These are phyloP conservation scores for Penicillium oxalicum DNA, from an alignment of 2,329 filamentous ascomycete genomes.

Conservation along the genomic window DNA sequence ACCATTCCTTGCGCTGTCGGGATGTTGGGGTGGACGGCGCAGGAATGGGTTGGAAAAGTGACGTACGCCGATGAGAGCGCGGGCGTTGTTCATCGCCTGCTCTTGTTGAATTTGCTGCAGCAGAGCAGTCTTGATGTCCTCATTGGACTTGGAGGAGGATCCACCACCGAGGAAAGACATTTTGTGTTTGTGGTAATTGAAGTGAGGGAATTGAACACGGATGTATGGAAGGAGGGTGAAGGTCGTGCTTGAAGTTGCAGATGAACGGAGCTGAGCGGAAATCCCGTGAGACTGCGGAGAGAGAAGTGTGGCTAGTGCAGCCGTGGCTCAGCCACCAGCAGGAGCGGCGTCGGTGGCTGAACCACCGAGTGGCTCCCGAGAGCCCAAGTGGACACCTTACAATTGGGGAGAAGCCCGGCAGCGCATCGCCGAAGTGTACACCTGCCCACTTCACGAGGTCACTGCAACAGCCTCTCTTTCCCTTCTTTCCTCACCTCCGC, in stretches of 20 bases:
- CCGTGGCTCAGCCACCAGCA: background rate
- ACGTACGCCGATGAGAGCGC: slow-evolving; percentile 62
- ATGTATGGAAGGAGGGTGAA: background rate
- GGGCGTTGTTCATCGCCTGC: slow-evolving; percentile 62
- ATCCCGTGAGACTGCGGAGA: background rate
- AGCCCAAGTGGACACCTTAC: slow-evolving; percentile 3
- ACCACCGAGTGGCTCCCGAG: too few relatives aligned
- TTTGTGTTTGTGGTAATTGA: slow-evolving; percentile 8
- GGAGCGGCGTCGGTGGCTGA: too few relatives aligned
- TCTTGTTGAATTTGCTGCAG: slow-evolving; percentile 61
- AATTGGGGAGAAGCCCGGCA: background rate
- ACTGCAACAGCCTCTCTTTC: background rate
- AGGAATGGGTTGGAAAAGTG: slow-evolving; percentile 1
- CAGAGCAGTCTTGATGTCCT: slow-evolving; percentile 48
- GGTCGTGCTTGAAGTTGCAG: too few relatives aligned
- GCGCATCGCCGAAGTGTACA: background rate
- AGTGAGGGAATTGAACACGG: background rate
- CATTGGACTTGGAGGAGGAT: slow-evolving; percentile 22
- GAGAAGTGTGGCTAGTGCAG: background rate
- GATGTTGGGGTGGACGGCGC: background rate
- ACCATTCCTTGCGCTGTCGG: too few relatives aligned
- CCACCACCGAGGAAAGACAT: slow-evolving; percentile 40
- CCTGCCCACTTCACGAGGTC: background rate
- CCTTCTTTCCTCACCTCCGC: background rate
- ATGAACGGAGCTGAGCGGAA: background rate